Evolutionary conservation across 352 stramenopile genomes (phyloP).

Genomic region (Pythium aphanidermatum): DNA sequence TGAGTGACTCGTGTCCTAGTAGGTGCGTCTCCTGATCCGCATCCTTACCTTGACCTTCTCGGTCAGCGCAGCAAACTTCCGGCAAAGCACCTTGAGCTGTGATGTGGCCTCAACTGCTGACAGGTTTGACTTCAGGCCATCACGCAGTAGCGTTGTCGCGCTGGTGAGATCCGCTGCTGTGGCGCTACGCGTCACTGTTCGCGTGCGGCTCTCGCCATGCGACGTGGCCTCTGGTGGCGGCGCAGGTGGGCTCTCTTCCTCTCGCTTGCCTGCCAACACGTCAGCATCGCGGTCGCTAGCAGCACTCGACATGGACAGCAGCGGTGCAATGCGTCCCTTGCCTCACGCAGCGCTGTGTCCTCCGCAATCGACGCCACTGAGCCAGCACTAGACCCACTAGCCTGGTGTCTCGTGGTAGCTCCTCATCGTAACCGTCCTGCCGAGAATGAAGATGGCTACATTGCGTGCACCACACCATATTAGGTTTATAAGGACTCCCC

Average conservation of each 20-base stretch:
- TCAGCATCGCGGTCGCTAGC: too few species aligned
- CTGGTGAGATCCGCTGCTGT: constrained; percentile 34
- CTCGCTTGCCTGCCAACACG: too few species aligned
- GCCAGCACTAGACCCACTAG: too few species aligned
- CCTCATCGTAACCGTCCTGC: too few species aligned
- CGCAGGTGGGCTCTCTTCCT: neutral
- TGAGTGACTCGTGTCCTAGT: neutral
- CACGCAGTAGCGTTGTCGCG: constrained; percentile 39
- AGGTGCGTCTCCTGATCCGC: too few species aligned
- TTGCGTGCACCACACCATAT: constrained; percentile 11
- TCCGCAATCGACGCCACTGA: too few species aligned
- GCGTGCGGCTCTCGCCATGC: too few species aligned
- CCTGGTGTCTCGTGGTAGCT: too few species aligned
- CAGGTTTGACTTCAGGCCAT: constrained; percentile 51
- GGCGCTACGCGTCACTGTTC: constrained; percentile 1
- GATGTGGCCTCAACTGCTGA: constrained; percentile 60
- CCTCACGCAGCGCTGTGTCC: neutral
- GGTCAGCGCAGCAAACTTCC: constrained; percentile 75
- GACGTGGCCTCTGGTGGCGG: neutral
- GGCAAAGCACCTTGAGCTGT: constrained; percentile 74
- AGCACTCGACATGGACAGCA: too few species aligned
- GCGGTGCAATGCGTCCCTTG: too few species aligned
- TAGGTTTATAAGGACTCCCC: too few species aligned
- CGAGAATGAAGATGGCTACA: constrained; percentile 5
- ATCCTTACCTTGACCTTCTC: constrained; percentile 76